These are phyloP conservation scores for Podospora sp. DNA, from an alignment of 495 filamentous ascomycete species.

Conservation along the genomic window DNA sequence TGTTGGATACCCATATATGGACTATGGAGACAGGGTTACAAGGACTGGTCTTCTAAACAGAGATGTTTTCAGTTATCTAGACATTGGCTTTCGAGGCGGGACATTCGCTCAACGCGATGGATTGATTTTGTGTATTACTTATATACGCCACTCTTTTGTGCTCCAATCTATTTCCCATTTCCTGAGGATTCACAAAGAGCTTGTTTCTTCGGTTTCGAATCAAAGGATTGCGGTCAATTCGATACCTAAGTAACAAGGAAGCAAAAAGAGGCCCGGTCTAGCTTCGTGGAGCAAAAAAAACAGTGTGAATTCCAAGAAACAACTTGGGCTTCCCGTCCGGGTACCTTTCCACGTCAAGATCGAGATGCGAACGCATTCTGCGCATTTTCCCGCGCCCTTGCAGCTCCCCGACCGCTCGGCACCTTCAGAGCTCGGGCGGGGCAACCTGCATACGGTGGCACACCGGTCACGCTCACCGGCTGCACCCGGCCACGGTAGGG, in stretches of 20 bases:
- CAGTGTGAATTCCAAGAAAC: no score
- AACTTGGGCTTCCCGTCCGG: no score
- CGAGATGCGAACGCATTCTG: background rate
- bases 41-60: no score
- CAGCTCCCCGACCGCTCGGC: background rate
- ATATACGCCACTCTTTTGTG: background rate
- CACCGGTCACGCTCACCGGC: background rate
- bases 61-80: no score
- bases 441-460: background rate
- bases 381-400: background rate
- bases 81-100: background rate
- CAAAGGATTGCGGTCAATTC: no score
- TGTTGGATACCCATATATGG: background rate
- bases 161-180: background rate
- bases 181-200: no score
- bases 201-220: no score
- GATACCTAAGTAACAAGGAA: no score
- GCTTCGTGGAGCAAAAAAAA: no score
- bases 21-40: no score
- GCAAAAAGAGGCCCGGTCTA: no score
- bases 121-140: background rate
- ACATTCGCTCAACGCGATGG: background rate
- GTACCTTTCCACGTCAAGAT: no score
- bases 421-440: background rate
- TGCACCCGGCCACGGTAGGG: background rate